Conservation (phyloP, 306 rosid species). For the Pyrus betulifolia region DNA sequence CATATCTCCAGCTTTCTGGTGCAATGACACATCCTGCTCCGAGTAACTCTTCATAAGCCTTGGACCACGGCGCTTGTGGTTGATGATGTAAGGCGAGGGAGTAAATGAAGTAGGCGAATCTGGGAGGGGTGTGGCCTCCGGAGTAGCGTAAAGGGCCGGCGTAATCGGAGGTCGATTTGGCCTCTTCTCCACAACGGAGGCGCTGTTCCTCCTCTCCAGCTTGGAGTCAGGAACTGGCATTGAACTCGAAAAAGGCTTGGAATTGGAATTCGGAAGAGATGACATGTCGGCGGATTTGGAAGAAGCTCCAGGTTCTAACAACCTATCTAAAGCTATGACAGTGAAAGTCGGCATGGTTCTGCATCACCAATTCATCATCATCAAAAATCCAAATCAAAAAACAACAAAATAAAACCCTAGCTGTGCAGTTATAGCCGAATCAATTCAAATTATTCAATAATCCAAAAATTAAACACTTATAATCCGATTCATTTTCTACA, state of each 20-base stretch:
- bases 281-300: conserved; percentile 62
- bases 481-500: neutral
- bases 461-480: neutral
- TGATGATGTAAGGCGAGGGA: conserved; percentile 85
- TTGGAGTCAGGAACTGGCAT: conserved; percentile 34
- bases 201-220: conserved; percentile 51
- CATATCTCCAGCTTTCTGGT: conserved; percentile 16
- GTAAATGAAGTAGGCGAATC: conserved; percentile 80
- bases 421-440: neutral
- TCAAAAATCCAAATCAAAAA: conserved; percentile 10
- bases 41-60: conserved; percentile 76
- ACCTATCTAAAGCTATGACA: conserved; percentile 76
- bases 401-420: neutral
- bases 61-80: conserved; percentile 96
- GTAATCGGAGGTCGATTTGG: conserved; percentile 54
- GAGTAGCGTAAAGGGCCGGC: conserved; percentile 86
- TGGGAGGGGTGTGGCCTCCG: conserved; percentile 73
- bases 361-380: conserved; percentile 13
- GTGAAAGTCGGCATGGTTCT: conserved; percentile 79
- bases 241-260: conserved; percentile 38
- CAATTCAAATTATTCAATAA: neutral
- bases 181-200: conserved; percentile 33
- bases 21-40: conserved; percentile 40
- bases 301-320: conserved; percentile 70
- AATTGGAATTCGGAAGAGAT: conserved; percentile 38